Evolutionary conservation across 2,329 filamentous ascomycete species (phyloP).

Genomic region (Aspergillus nomiae): DNA sequence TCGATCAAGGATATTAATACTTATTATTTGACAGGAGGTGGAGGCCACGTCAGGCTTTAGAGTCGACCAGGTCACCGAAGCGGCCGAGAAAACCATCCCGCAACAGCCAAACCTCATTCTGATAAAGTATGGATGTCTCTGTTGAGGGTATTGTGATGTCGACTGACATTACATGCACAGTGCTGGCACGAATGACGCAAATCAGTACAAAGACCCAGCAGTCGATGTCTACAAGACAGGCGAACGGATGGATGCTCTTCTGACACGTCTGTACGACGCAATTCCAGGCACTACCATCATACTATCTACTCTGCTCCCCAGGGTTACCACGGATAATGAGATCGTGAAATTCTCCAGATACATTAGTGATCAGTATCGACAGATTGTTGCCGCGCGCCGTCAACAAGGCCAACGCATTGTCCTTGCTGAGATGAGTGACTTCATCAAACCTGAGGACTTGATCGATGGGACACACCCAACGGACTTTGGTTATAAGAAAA

Average conservation of each 20-base stretch:
- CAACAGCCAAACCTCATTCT: slow-evolving; percentile 29
- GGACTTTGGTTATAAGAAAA: slow-evolving; percentile 26
- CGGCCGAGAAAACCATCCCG: slow-evolving; percentile 15
- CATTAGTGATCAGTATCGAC: slow-evolving; percentile 29
- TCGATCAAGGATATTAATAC: background rate
- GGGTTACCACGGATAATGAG: background rate
- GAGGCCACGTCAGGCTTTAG: slow-evolving; percentile 9
- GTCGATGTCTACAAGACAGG: slow-evolving; percentile 22
- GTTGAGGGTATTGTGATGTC: too few relatives aligned
- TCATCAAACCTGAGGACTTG: slow-evolving; percentile 20
- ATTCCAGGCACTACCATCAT: slow-evolving; percentile 31
- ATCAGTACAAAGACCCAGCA: slow-evolving; percentile 14
- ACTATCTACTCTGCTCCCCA: slow-evolving; percentile 36
- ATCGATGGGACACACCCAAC: slow-evolving; percentile 26
- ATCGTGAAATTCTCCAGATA: slow-evolving; percentile 2
- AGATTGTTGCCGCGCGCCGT: slow-evolving; percentile 23
- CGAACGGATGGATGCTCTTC: slow-evolving; percentile 26
- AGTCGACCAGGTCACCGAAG: slow-evolving; percentile 23
- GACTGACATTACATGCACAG: slow-evolving; percentile 16
- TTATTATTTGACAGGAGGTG: background rate
- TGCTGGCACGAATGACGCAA: slow-evolving; percentile 37
- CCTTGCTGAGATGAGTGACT: slow-evolving; percentile 28
- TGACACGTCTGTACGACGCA: slow-evolving; percentile 26
- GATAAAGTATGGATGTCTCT: slow-evolving; percentile 22
- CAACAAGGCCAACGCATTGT: slow-evolving; percentile 21